phyloP scores from a whole-genome alignment of 2,329 filamentous ascomycete genomes.

The Penicillium sp. region DNA sequence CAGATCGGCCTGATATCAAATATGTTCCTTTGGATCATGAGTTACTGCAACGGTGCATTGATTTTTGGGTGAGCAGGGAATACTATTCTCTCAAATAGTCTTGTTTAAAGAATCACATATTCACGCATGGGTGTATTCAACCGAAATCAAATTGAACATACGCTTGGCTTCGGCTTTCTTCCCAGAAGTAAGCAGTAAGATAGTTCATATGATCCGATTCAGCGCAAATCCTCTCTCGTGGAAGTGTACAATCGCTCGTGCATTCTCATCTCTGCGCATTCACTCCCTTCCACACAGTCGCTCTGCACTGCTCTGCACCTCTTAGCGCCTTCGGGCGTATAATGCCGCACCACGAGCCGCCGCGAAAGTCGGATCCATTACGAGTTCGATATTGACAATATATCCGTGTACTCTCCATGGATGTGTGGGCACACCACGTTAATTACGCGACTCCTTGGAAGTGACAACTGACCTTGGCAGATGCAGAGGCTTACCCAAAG shows the following conservation, averaged over 20 bases:
- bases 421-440: no score
- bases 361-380: neutral
- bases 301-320: neutral
- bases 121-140: no score
- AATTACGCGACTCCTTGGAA: no score
- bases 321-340: neutral
- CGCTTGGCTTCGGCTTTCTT: no score
- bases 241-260: neutral
- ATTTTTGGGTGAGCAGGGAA: neutral
- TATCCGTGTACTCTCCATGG: no score
- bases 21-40: slow-evolving; percentile 1
- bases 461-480: no score
- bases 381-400: neutral
- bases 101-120: no score
- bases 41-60: neutral
- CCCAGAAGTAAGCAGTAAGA: neutral
- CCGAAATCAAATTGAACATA: no score
- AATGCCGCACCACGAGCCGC: neutral
- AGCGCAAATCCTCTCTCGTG: neutral
- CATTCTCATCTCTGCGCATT: neutral
- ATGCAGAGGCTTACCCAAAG: no score
- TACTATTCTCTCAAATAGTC: neutral
- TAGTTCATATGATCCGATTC: neutral
- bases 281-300: neutral
- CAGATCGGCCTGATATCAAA: slow-evolving; percentile 2